Base-by-base conservation (phyloP, 495 filamentous ascomycete species). In the Podospora pseudopauciseta region DNA sequence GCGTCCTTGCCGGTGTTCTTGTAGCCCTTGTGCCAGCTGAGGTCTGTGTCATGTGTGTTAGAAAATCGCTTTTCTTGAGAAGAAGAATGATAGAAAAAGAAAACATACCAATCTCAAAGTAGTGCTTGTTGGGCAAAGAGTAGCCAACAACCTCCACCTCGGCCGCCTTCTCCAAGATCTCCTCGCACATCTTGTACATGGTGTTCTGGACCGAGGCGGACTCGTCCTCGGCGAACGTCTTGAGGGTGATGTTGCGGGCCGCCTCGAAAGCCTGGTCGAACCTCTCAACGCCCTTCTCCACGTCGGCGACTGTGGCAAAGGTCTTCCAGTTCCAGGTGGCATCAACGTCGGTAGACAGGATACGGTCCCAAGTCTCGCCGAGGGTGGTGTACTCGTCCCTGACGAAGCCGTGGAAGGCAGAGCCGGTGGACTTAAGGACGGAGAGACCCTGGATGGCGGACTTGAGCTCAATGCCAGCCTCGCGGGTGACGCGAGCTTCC, bases 1-100 rank as follows among this genome's bases (percentile, higher is more conserved):
- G 95, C 95, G 69, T 98, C 90, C 82, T 93, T 92, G 82, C 95
- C 95, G 11, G 92, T 98, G 81, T 99, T 99, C 86, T 97, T 92
- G 75, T 92, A 74, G 27, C 93, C 94, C 81, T 97, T 97, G 85
- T 97, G 92, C 95, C 95, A 99, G 82, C 89, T 92, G 73, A 99
- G 80, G 76, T 97, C 93, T 95, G 77, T 28, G 58, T 56, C 63
- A 63, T 58, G 53, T 6, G 44, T 49, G 32, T 63, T 44, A 63
- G 61, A n/a, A 11, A 9, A 2, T 32, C 26, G 1, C 13, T 26
- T 61, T 61, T n/a, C 3, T 58, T 58, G 16, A 26, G 6, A 4
- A 18, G 6, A 15, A 63, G 19, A 49, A 11, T 20, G 39, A 32
- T 13, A 34, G 20, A 63, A 60, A 49, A 57, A 16, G 61, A 4